Percentiles rank a stretch among this genome's conserved stretches.
These are phyloP conservation scores for Cercophora scortea DNA, from an alignment of 495 filamentous ascomycete species.

Conservation along the genomic window DNA sequence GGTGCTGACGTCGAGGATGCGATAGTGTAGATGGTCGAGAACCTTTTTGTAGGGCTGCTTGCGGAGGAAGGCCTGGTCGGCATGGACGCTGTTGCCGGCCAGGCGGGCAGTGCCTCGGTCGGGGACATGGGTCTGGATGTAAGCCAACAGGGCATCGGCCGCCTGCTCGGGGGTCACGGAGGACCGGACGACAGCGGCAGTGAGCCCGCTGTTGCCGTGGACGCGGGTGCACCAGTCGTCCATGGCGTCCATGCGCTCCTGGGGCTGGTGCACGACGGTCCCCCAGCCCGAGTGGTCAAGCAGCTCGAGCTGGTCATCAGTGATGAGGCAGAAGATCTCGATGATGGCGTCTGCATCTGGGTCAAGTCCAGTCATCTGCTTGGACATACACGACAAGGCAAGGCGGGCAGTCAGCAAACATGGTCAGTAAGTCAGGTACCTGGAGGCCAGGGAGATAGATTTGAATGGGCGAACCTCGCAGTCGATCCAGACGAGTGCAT, in stretches of 20 bases:
- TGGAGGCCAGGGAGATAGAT: too few relatives aligned
- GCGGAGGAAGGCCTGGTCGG: conserved; percentile 74
- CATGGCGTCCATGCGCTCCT: conserved; percentile 69
- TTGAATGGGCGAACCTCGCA: conserved; percentile 54
- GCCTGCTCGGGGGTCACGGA: conserved; percentile 64
- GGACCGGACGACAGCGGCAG: conserved; percentile 65
- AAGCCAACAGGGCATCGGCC: conserved; percentile 63
- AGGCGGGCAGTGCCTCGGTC: conserved; percentile 57
- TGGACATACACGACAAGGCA: not conserved
- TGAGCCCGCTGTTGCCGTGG: conserved; percentile 67
- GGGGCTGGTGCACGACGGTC: conserved; percentile 66
- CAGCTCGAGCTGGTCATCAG: conserved; percentile 65
- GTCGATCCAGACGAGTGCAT: conserved; percentile 53
- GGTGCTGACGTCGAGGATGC: conserved; percentile 84
- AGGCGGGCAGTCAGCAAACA: not conserved
- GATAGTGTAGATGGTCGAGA: conserved; percentile 72
- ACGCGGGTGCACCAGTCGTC: conserved; percentile 49
- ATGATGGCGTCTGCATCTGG: conserved; percentile 73
- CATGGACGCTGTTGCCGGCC: conserved; percentile 89
- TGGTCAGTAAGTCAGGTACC: not conserved
- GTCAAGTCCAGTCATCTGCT: conserved; percentile 89
- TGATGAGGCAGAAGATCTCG: conserved; percentile 91
- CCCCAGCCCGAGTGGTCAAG: conserved; percentile 75
- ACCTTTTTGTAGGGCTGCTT: conserved; percentile 65
- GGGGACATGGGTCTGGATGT: conserved; percentile 65